Evolutionary conservation across 176 grass and related monocot genomes (phyloP).

Genomic region (Eragrostis curvula): DNA sequence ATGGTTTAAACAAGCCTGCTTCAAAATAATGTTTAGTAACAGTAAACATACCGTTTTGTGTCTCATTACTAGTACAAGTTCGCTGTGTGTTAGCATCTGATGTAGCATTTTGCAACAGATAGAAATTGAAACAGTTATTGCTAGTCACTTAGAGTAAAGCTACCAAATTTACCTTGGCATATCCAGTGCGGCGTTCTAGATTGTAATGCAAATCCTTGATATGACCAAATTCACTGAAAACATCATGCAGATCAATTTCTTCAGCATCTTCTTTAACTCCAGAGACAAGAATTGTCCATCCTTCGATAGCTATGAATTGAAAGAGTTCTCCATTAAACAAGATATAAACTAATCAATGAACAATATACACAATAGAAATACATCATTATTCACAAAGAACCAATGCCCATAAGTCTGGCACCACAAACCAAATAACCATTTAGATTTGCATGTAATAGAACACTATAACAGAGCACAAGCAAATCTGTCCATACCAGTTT

Average conservation of each 20-base stretch:
- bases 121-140: not conserved
- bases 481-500: constrained; percentile 15
- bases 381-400: not conserved
- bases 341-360: not conserved
- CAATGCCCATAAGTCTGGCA: not conserved
- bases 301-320: constrained; percentile 55
- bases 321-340: constrained; percentile 16
- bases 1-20: constrained; percentile 13
- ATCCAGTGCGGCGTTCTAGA: constrained; percentile 61
- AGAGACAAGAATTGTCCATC: constrained; percentile 58
- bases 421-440: constrained; percentile 8
- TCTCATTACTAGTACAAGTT: not conserved
- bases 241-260: constrained; percentile 58
- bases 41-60: constrained; percentile 9
- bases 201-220: constrained; percentile 65
- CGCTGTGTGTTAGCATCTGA: not conserved
- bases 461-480: not conserved
- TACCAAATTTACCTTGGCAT: constrained; percentile 57
- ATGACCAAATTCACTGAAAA: constrained; percentile 61
- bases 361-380: not conserved
- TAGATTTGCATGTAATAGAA: constrained; percentile 20
- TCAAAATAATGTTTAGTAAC: constrained; percentile 5
- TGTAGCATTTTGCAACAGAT: constrained; percentile 7
- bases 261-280: constrained; percentile 62
- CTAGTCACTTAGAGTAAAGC: constrained; percentile 16